phyloP scores from a whole-genome alignment of 2,329 filamentous ascomycete genomes.

The Torrubiellomyces zombiae region DNA sequence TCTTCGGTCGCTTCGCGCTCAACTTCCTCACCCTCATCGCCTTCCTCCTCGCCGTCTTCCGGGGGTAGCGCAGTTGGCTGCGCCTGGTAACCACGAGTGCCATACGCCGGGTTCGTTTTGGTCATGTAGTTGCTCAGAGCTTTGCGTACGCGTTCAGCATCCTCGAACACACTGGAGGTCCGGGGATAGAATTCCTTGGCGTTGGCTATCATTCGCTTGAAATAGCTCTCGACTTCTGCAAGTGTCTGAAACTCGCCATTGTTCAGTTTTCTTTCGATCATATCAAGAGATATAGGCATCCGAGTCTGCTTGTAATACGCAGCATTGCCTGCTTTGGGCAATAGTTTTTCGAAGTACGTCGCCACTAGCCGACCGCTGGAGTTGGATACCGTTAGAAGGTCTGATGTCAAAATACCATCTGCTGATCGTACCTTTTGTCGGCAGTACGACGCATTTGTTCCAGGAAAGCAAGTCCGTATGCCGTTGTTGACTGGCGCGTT shows the following conservation, averaged over 20 bases:
- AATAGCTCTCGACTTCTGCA: slow-evolving; percentile 63
- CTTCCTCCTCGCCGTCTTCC: slow-evolving; percentile 13
- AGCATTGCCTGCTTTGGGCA: slow-evolving; percentile 43
- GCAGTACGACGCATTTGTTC: slow-evolving; percentile 58
- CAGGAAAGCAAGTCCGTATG: slow-evolving; percentile 56
- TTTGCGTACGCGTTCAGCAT: slow-evolving; percentile 77
- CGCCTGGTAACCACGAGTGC: slow-evolving; percentile 48
- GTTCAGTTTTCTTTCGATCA: slow-evolving; percentile 59
- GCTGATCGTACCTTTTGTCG: slow-evolving; percentile 59
- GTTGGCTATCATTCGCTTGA: slow-evolving; percentile 78
- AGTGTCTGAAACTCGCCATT: slow-evolving; percentile 52
- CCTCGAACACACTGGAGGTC: slow-evolving; percentile 55
- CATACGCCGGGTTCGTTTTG: slow-evolving; percentile 71
- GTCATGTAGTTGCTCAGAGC: slow-evolving; percentile 79
- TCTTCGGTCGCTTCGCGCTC: slow-evolving; percentile 13
- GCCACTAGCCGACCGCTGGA: slow-evolving; percentile 56
- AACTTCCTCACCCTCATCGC: slow-evolving; percentile 13
- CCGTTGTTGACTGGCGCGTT: slow-evolving; percentile 50
- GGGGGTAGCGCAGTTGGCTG: slow-evolving; percentile 54
- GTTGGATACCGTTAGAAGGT: slow-evolving; percentile 1
- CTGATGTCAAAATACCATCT: background rate
- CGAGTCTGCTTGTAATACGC: slow-evolving; percentile 66
- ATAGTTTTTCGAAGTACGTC: slow-evolving; percentile 57
- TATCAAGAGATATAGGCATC: slow-evolving; percentile 63
- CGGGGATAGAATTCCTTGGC: slow-evolving; percentile 72